Evolutionary conservation across 177 flowering plant genomes (phyloP), one percentile per base, ranked within the genome.

Genomic region (Vitis hybrid): DNA sequence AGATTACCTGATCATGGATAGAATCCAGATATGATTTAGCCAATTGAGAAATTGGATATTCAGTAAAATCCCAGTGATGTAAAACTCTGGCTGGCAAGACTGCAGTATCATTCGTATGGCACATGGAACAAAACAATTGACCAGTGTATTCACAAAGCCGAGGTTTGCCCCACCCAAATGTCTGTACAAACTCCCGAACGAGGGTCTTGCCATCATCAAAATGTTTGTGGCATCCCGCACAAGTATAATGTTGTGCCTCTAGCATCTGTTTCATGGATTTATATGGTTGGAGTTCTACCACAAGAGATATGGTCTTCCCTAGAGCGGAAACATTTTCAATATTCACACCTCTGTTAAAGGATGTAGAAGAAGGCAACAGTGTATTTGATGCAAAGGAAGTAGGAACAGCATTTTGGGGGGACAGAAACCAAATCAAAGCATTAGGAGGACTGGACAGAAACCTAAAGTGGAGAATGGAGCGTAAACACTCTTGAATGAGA

Each of bases 141-240:
- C 94, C 91, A 45, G 92, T 91, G 74, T 95, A 95, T 76, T 90
- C 97, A 79, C 99, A 95, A 67, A 87, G 85, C 63, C 99, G 87
- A 78, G 94, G 98, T 67, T 86, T 95, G 12, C 99, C 99, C 96
- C 97, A 90, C 3, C 97, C 97, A 75, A 95, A 72, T 59, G 90
- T 80, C 74, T 86, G 87, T 12, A 83, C 94, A 76, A 95, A 77
- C 62, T 86, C 98, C 59, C 51, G 74, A 80, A 94, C 72, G 60
- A 81, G 71, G 26, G 90, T 82, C 62, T 79, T 89, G 54, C 91
- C 88, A 69, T 77, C 83, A 79, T 88, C 87, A 72, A 95, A 89
- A 81, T 83, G 81, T 67, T 73, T 86, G 82, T 84, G 89, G 80
- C 99, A 95, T 67, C 99, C 99, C 2, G 96, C 94, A 83, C 99